Base-by-base conservation (phyloP, 1,284 basidiomycete genomes). In the Leucoagaricus sp. region DNA sequence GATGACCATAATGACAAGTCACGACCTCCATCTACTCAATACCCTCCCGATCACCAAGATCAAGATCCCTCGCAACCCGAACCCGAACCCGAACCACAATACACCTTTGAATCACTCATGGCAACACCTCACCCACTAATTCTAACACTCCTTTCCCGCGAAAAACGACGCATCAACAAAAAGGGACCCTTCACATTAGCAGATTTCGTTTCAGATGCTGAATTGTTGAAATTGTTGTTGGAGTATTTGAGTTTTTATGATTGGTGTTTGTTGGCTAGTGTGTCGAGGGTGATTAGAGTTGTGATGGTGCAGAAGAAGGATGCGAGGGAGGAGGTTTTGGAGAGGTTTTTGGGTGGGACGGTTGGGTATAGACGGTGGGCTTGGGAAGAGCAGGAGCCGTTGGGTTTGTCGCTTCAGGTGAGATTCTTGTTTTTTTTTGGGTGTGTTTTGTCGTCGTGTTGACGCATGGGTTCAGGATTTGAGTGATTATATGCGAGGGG, bases 401-500 rank as follows among this genome's bases (percentile, higher is more conserved):
- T 91, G 36, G 70, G 74, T 26, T 64, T 93, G 55, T 82, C 81
- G 7, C 65, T 90, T 41, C 76, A 82, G 74, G 88, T 85, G 59
- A 58, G 81, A 70, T 33, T 47, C 19, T 49, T 56, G 36, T 44
- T 61, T 36, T 21, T 17, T 57, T 33, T 10, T 49, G 10, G 10
- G 7, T 38, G 31, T 25, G 2, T 40, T 38, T 38, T 4, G 47
- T 47, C 41, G 17, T 10, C 1, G 49, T 6, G 36, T 34, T 61
- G 12, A 59, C 53, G 58, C 49, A 58, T 56, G 29, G 25, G 41
- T 49, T 19, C 59, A 91, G 86, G 90, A 93, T 68, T 76, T 93
- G 36, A 81, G 82, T 63, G 79, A 85, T 49, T 93, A 92, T 64
- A 85, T 93, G 81, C 80, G 84, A 50, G 87, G 88, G 2, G 86